These are phyloP conservation scores for Candida piceae DNA, from an alignment of 805 yeast species.

Conservation along the genomic window DNA sequence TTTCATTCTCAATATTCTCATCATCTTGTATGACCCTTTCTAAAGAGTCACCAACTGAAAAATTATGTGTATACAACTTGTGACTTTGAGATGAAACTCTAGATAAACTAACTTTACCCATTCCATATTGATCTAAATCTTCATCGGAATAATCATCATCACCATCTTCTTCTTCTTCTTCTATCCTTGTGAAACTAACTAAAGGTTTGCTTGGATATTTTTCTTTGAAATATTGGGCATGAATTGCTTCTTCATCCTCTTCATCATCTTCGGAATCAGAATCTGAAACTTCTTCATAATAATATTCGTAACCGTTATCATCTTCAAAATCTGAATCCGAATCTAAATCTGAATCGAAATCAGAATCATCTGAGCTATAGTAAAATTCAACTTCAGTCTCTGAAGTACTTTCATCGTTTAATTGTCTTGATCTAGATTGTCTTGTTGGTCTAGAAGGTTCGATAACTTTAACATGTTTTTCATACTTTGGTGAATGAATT, in stretches of 20 bases:
- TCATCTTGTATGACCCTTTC: constrained; percentile 9
- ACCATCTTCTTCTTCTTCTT: constrained; percentile 8
- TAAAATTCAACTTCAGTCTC: constrained; percentile 6
- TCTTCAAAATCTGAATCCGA: constrained; percentile 13
- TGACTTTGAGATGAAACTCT: constrained; percentile 3
- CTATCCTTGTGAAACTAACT: neutral
- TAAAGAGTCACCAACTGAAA: constrained; percentile 1
- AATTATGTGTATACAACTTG: neutral
- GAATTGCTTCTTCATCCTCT: constrained; percentile 3
- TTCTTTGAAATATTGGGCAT: neutral
- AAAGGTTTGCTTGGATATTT: neutral
- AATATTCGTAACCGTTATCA: constrained; percentile 20
- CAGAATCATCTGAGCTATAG: constrained; percentile 17
- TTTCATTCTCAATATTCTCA: constrained; percentile 2
- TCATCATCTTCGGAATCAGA: constrained; percentile 11
- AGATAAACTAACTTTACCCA: constrained; percentile 1
- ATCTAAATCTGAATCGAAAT: constrained; percentile 24
- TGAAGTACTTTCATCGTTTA: neutral
- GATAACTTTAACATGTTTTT: constrained; percentile 14
- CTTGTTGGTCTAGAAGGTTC: constrained; percentile 10
- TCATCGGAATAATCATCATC: constrained; percentile 6
- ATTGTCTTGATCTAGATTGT: neutral
- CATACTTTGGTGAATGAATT: constrained; percentile 7
- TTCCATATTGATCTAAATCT: constrained; percentile 5
- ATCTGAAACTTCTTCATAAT: constrained; percentile 16